phyloP scores from a whole-genome alignment of 768 basidiomycete species.

The Tylopilus rubrobrunneus region DNA sequence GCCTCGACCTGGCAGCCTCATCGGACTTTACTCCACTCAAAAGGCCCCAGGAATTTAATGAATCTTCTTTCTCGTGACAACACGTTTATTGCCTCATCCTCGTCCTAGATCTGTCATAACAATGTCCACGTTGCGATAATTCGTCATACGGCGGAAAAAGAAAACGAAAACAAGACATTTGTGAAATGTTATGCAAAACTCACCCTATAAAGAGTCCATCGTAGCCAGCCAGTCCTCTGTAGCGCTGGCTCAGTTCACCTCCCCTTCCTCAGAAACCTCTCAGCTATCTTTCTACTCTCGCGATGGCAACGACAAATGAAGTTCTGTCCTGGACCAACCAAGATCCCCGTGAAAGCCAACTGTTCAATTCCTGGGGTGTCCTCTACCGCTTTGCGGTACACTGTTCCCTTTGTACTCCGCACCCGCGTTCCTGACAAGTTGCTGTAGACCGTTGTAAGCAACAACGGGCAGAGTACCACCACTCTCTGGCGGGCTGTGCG shows the following conservation, averaged over 20 bases:
- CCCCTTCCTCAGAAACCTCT: constrained; percentile 29
- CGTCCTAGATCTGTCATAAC: constrained; percentile 65
- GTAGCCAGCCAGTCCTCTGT: constrained; percentile 10
- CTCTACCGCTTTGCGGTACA: constrained; percentile 76
- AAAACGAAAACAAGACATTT: constrained; percentile 38
- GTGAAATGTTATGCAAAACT: constrained; percentile 42
- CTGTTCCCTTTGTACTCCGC: constrained; percentile 18
- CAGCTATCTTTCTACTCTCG: constrained; percentile 35
- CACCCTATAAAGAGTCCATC: constrained; percentile 51
- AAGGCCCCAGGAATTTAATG: constrained; percentile 52
- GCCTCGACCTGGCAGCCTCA: constrained; percentile 47
- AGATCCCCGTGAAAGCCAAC: constrained; percentile 77
- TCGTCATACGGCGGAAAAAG: constrained; percentile 48
- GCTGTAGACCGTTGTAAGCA: constrained; percentile 56
- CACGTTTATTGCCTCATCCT: constrained; percentile 70
- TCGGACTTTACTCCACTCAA: constrained; percentile 73
- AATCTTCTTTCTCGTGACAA: constrained; percentile 61
- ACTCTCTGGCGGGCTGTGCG: constrained; percentile 80
- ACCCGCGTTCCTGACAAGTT: constrained; percentile 25
- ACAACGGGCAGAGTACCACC: constrained; percentile 67
- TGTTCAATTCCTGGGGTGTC: constrained; percentile 80
- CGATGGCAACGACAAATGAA: constrained; percentile 58
- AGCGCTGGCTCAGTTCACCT: constrained; percentile 29
- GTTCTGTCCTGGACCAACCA: constrained; percentile 85
- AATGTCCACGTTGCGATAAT: constrained; percentile 72